Evolutionary conservation across 768 basidiomycete genomes (phyloP).

Genomic region (Lactarius tabidus): DNA sequence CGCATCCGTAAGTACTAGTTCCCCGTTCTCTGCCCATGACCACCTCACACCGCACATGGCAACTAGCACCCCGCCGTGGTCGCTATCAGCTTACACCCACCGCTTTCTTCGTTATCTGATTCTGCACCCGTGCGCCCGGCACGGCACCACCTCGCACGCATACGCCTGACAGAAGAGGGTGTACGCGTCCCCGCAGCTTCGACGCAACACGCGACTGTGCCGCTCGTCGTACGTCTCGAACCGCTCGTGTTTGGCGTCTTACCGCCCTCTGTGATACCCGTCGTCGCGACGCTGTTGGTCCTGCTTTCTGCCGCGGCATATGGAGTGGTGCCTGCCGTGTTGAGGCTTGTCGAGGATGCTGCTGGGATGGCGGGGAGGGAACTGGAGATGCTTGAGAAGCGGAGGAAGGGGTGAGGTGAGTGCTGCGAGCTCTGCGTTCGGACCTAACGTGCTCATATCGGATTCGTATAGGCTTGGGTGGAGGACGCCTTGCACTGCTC

Average conservation of each 20-base stretch:
- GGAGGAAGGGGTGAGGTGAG: background rate
- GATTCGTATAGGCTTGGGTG: no score
- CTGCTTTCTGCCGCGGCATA: slow-evolving; percentile 26
- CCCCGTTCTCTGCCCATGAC: background rate
- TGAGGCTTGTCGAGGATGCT: slow-evolving; percentile 10
- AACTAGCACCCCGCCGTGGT: slow-evolving; percentile 6
- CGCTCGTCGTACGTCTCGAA: slow-evolving; percentile 54
- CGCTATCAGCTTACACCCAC: background rate
- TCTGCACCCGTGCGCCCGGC: slow-evolving; percentile 26
- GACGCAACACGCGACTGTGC: slow-evolving; percentile 32
- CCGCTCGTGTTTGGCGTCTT: slow-evolving; percentile 56
- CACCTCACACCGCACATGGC: background rate
- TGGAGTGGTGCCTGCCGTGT: slow-evolving; percentile 24
- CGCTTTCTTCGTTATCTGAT: background rate
- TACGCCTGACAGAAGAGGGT: slow-evolving; percentile 51
- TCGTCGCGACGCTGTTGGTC: slow-evolving; percentile 31
- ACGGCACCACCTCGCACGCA: slow-evolving; percentile 52
- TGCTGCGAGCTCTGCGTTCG: no score
- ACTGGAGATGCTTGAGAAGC: background rate
- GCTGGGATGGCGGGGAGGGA: slow-evolving; percentile 26
- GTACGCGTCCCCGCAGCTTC: slow-evolving; percentile 41
- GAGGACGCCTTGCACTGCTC: no score
- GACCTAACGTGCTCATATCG: no score
- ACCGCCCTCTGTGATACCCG: slow-evolving; percentile 48
- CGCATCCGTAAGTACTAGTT: slow-evolving; percentile 30